Evolutionary conservation across 2,329 filamentous ascomycete genomes (phyloP).

Genomic region (Hymenoscyphus linearis): DNA sequence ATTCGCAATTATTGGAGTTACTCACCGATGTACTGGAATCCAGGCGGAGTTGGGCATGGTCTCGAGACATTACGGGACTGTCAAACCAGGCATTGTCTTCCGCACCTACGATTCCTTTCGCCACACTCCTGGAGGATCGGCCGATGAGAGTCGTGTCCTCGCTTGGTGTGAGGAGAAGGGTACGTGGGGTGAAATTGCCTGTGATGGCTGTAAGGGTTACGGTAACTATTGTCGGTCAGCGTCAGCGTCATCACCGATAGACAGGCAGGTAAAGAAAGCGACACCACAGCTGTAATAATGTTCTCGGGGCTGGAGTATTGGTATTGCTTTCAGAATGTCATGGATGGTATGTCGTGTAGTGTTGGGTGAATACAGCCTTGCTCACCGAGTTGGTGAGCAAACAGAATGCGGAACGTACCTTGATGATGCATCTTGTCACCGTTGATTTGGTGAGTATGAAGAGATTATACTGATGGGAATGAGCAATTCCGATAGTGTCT

Average conservation of each 20-base stretch:
- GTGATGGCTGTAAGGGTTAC: constrained; percentile 23
- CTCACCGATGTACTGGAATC: constrained; percentile 38
- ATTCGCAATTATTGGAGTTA: constrained; percentile 17
- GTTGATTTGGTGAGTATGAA: not conserved
- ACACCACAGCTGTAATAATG: not conserved
- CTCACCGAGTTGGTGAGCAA: not conserved
- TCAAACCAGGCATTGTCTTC: constrained; percentile 62
- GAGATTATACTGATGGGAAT: not conserved
- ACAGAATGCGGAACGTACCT: constrained; percentile 15
- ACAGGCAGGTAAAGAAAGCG: not conserved
- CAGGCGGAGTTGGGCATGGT: constrained; percentile 54
- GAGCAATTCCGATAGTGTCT: not conserved
- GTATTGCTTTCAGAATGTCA: not conserved
- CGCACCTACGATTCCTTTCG: constrained; percentile 40
- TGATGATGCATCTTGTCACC: constrained; percentile 15
- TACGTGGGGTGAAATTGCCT: constrained; percentile 20
- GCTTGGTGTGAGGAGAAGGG: constrained; percentile 21
- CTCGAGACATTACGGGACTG: constrained; percentile 65
- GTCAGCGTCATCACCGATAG: not conserved
- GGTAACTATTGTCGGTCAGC: constrained; percentile 20
- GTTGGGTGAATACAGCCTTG: constrained; percentile 10
- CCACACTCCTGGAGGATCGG: constrained; percentile 41
- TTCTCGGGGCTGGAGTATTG: not conserved
- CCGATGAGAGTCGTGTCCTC: constrained; percentile 33
- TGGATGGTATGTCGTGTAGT: not conserved